Evolutionary conservation across 345 rosid genomes (phyloP), one percentile per base, ranked within the genome.

Genomic region (Pistacia integerrima): DNA sequence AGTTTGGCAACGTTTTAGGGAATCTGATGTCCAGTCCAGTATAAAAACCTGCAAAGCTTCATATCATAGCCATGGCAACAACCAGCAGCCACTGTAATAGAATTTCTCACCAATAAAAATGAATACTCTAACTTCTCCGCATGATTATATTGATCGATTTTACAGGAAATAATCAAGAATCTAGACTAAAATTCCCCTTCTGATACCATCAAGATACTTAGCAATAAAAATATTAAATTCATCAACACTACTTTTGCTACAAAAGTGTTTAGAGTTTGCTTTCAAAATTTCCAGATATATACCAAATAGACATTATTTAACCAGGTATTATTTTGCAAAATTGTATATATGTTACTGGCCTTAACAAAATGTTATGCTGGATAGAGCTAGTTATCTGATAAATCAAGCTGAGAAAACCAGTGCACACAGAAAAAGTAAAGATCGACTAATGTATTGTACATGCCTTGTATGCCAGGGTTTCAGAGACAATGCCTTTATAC

Each of bases 401-500:
- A 25, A 25, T 3, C 17, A 67, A 1, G 9, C 5, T 72, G 51
- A 8, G 44, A 59, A 44, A 41, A n/a, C 56, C 22, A 41, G 25
- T 41, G 44, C 44, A 41, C 44, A 41, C 44, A 41, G 44, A 41
- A 41, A 36, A 41, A 41, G 13, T 7, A 1, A 20, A 72, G 38
- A 59, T 18, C 4, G 0, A 5, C 38, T 48, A 35, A 61, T 28
- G 68, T 48, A 41, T 49, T 7, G 57, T 35, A 33, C 58, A 28
- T 49, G 68, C 8, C 30, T 3, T 76, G 25, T 77, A 59, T 44
- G 73, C 17, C 61, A 88, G 92, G 86, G 90, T 90, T 76, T 75
- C 70, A 11, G 94, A 82, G 28, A 72, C 60, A 46, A 72, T 90
- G 84, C 94, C 94, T 22, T 61, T 90, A 20, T 90, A 90, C 33